phyloP scores from a whole-genome alignment of 257 asterid species.

The Knoxia roxburghii region DNA sequence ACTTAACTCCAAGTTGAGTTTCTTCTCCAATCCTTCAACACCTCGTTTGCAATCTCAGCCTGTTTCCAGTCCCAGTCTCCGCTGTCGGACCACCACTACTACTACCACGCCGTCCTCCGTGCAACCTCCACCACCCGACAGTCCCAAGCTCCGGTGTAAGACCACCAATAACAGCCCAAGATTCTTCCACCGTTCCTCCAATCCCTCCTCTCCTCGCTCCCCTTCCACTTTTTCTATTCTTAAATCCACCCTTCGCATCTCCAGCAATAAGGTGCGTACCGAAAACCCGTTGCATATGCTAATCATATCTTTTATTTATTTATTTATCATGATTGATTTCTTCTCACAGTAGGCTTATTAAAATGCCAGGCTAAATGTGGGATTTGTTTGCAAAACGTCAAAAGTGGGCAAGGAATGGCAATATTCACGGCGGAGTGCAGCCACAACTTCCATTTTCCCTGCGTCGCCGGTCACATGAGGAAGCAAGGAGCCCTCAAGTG shows the following conservation, averaged over 20 bases:
- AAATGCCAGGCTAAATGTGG: constrained; percentile 70
- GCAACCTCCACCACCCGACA: constrained; percentile 17
- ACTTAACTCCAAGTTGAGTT: constrained; percentile 43
- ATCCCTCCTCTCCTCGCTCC: constrained; percentile 90
- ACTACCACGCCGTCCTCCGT: background rate
- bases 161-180: constrained; percentile 53
- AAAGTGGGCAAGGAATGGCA: constrained; percentile 84
- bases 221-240: constrained; percentile 77
- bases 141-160: constrained; percentile 63
- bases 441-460: constrained; percentile 85
- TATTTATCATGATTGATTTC: constrained; percentile 7
- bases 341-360: constrained; percentile 8
- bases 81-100: constrained; percentile 45
- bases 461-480: constrained; percentile 68
- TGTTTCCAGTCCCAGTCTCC: constrained; percentile 42
- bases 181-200: constrained; percentile 40
- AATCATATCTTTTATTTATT: background rate
- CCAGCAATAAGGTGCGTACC: constrained; percentile 47
- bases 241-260: constrained; percentile 50
- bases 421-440: constrained; percentile 98
- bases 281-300: background rate
- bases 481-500: constrained; percentile 60
- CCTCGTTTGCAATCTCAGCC: constrained; percentile 62
- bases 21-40: constrained; percentile 81
- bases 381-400: constrained; percentile 58